Base-by-base conservation (phyloP, 2,329 filamentous ascomycete genomes). In the Aspergillus sojae region DNA sequence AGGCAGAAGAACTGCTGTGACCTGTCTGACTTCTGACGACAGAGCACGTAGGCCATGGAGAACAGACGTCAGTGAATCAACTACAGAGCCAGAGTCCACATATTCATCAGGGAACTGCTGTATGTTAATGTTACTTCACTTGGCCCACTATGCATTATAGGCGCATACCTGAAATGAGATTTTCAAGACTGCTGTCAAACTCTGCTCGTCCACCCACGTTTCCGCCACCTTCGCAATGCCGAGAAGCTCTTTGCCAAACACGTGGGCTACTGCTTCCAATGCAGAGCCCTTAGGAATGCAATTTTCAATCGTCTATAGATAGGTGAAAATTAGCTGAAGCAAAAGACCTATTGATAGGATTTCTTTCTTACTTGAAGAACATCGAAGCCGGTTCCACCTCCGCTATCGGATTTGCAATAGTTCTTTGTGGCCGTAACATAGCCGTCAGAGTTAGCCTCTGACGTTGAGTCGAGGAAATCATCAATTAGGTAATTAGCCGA, bases 1-100 rank as follows among this genome's bases (percentile, higher is more conserved):
- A 5, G 86, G 84, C 23, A 90, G 75, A 61, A 89, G 74, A 16
- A 91, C 72, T 45, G 89, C 71, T 12, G 84, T 83, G 28, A 85
- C 85, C 66, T 89, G 85, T 70, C 85, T 81, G 65, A 83, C 83
- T 21, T 78, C 72, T 46, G 80, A 73, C 59, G 85, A 83, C 46
- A 88, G 78, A 36, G 81, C 77, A 10, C 78, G 72, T 61, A 88
- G 72, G 67, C 79, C 80, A 6, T 79, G 72, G 60, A 81, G 70
- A 46, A 88, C 74, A 32, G 80, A 72, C 23, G 79, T 71, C 62
- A 88, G 67, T 19, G 79, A 71, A 21, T 80, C 72, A 21, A 78
- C 70, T 36, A 83, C 73, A 81, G 84, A 64, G 14, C 23, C 5
- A 26, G 52, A 52, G 50, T 67, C 63, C 23, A 36, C 39, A 21